Evolutionary conservation across 148 eudicot species (phyloP).

Genomic region (Selenicereus undatus): DNA sequence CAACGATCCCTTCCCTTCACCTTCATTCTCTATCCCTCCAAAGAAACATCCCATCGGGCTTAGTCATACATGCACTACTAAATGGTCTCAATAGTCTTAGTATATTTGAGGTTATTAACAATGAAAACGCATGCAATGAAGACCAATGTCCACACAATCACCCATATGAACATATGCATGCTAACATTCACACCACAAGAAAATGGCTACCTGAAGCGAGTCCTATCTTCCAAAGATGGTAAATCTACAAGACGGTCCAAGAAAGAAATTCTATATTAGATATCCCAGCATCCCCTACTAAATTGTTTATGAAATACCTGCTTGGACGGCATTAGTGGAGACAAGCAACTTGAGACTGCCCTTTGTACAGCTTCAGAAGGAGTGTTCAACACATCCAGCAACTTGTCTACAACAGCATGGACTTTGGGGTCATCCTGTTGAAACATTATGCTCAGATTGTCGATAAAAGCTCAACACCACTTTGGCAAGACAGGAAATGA

Average conservation of each 20-base stretch:
- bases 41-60: too few relatives aligned
- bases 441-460: slow-evolving; percentile 12
- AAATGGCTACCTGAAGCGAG: too few relatives aligned
- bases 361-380: slow-evolving; percentile 99
- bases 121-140: too few relatives aligned
- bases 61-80: too few relatives aligned
- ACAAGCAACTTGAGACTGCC: slow-evolving; percentile 87
- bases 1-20: too few relatives aligned
- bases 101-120: too few relatives aligned
- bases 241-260: not conserved
- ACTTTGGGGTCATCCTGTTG: slow-evolving; percentile 93
- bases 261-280: not conserved
- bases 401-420: slow-evolving; percentile 83
- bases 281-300: not conserved
- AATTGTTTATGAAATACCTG: slow-evolving; percentile 40
- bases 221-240: too few relatives aligned
- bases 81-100: too few relatives aligned
- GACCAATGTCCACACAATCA: too few relatives aligned
- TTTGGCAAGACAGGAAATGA: not conserved
- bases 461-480: not conserved
- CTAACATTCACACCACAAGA: too few relatives aligned
- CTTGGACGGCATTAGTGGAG: slow-evolving; percentile 90
- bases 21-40: too few relatives aligned
- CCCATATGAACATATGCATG: too few relatives aligned
- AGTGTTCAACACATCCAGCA: slow-evolving; percentile 89